phyloP scores from a whole-genome alignment of 2,329 filamentous ascomycete genomes.

The Mycosphaerella sp. region DNA sequence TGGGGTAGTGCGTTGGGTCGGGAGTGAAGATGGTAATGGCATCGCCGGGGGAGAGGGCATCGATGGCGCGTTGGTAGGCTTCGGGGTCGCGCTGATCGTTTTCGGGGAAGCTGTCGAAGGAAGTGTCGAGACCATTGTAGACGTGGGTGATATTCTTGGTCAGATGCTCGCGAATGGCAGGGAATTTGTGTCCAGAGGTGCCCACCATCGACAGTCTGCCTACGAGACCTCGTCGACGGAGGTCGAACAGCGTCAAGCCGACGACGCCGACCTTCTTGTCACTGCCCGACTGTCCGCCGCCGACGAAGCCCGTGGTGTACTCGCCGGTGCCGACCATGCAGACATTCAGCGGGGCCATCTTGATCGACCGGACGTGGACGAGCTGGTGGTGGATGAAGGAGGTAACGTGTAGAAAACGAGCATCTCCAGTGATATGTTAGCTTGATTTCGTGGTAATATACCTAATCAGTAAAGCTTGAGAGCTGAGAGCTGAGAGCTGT shows the following conservation, averaged over 20 bases:
- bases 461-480: too few relatives aligned
- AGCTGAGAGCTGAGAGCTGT: too few relatives aligned
- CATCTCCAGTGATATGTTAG: neutral
- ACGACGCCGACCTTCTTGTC: conserved; percentile 98
- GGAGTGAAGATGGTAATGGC: conserved; percentile 96
- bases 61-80: conserved; percentile 83
- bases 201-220: conserved; percentile 82
- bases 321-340: conserved; percentile 76
- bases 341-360: conserved; percentile 46
- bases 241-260: conserved; percentile 79
- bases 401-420: neutral
- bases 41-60: conserved; percentile 70
- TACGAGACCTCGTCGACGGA: conserved; percentile 82
- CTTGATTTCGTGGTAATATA: too few relatives aligned
- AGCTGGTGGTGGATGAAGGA: neutral
- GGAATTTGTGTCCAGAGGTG: conserved; percentile 76
- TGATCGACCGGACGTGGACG: neutral
- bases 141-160: conserved; percentile 73
- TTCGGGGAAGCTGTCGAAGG: conserved; percentile 74
- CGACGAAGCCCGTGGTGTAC: conserved; percentile 94
- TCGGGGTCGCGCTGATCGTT: conserved; percentile 69
- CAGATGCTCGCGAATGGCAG: conserved; percentile 82
- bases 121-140: conserved; percentile 81
- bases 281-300: conserved; percentile 71
- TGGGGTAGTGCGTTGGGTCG: conserved; percentile 86